Evolutionary conservation across 768 basidiomycete species (phyloP), one percentile per base, ranked within the genome.

Genomic region (Cyclocybe aegerita): DNA sequence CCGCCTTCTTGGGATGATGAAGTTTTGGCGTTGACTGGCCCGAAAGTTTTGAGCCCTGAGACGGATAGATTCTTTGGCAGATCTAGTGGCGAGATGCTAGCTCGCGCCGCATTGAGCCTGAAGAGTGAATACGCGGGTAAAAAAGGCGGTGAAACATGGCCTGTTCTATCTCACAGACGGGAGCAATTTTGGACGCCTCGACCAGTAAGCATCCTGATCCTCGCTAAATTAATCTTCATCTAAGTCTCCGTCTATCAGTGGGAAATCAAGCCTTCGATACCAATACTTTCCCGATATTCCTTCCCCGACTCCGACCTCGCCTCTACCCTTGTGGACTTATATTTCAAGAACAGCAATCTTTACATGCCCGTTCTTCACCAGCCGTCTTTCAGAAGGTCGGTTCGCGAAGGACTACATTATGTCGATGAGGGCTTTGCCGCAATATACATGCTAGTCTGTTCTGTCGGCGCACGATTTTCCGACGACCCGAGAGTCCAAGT

Each of bases 291-390:
- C 77, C 73, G 56, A 50, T 9, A 14, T 12, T 14, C 14, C 1
- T 83, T 81, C 56, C 83, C 83, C 0, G 69, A 75, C 1, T 43
- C 62, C 1, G 79, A 78, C 39, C 75, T 92, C 38, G 69, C 78
- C 9, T 37, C 51, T 7, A 35, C 51, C 1, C 72, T 93, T 30
- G 65, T 89, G 33, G 74, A 83, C 33, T 65, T 80, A 16, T 92
- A 85, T 59, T 94, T 93, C 61, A 53, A 53, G 2, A 53, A 77
- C 33, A 39, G 74, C 50, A 86, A 90, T 58, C 46, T 73, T 12
- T 69, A 76, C 43, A 55, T 78, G 0, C 88, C 90, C 0, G 70
- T 93, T 3, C 70, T 94, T 4, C 90, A 92, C 58, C 77, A 81
- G 2, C 82, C 82, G 0, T 79, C 79, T 7, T 90, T 93, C 53